These are phyloP conservation scores for Mayamaea pseudoterrestris DNA, from an alignment of 108 stramenopile genomes.

Conservation along the genomic window DNA sequence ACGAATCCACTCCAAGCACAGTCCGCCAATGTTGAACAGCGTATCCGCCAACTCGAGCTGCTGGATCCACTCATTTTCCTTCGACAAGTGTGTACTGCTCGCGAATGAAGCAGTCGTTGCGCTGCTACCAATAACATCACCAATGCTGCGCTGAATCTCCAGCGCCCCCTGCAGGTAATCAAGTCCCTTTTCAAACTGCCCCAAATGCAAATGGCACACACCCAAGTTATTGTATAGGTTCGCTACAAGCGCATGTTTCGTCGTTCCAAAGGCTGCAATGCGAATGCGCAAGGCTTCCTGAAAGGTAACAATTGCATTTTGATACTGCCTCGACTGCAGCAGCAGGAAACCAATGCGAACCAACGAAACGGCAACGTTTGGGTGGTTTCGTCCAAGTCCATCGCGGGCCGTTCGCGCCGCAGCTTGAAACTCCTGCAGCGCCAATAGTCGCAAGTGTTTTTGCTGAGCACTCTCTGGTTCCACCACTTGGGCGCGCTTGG, in stretches of 20 bases:
- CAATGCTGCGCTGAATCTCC: slow-evolving; percentile 29
- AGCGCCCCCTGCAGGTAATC: slow-evolving; percentile 26
- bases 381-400: slow-evolving; percentile 37
- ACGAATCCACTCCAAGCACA: slow-evolving; percentile 45
- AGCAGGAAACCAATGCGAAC: slow-evolving; percentile 40
- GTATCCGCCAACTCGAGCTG: slow-evolving; percentile 41
- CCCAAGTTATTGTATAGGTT: slow-evolving; percentile 53
- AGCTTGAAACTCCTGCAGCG: slow-evolving; percentile 37
- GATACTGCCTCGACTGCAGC: slow-evolving; percentile 30
- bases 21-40: slow-evolving; percentile 41
- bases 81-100: slow-evolving; percentile 4
- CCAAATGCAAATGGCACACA: slow-evolving; percentile 37
- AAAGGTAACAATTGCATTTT: slow-evolving; percentile 39
- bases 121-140: slow-evolving; percentile 8
- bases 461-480: slow-evolving; percentile 20
- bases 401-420: slow-evolving; percentile 41
- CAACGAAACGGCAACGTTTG: slow-evolving; percentile 40
- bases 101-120: too few species aligned
- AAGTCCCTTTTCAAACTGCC: slow-evolving; percentile 21
- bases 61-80: neutral
- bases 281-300: slow-evolving; percentile 42
- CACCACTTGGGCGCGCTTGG: slow-evolving; percentile 29
- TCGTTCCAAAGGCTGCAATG: slow-evolving; percentile 17
- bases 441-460: slow-evolving; percentile 21
- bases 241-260: slow-evolving; percentile 31